Base-by-base conservation (phyloP, 2,329 filamentous ascomycete genomes). In the Aspergillus sp. region DNA sequence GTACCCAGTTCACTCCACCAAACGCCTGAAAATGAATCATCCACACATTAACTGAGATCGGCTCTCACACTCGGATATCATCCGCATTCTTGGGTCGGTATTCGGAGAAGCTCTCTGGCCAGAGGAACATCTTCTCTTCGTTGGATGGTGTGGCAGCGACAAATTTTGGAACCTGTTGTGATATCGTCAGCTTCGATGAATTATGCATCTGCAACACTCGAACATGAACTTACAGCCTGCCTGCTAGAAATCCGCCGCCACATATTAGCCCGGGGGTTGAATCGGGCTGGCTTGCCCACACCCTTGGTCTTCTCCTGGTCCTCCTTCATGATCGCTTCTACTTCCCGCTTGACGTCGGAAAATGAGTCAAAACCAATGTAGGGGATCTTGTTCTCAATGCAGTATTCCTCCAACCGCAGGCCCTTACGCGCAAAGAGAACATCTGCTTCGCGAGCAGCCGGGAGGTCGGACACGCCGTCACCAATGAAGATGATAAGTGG, bases 401-500 rank as follows among this genome's bases (percentile, higher is more conserved):
- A 90, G 74, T 89, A 87, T 69, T 89, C 84, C 73, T 90, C 88
- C 15, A 90, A 78, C 2, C 84, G 78, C 41, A 90, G 78, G 0
- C 87, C 87, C n/a, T 83, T 81, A 10, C 87, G 82, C 0, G 88
- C 87, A 68, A 90, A 90, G 10, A 90, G 82, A 0, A 90, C 85
- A 69, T 90, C 88, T 1, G 87, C 86, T 69, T 90, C 82, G 30
- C 86, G 80, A 1, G 88, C 87, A 2, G 87, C 87, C 0, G 88
- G 82, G 1, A 90, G 80, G 69, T 90, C 88, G 0, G 85, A 88
- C 5, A 90, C 86, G 21, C 87, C 88, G 68, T 90, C 88, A 52
- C 88, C 87, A 65, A 90, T 89, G 76, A 90, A 90, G 55, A 90
- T 79, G 65, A 90, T 88, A 55, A 89, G 77, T 0, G 87, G 87